A percentile compares a stretch with the other conserved stretches of the same genome.
phyloP scores from a whole-genome alignment of 495 filamentous ascomycete species.

The Jackrogersella minutella region DNA sequence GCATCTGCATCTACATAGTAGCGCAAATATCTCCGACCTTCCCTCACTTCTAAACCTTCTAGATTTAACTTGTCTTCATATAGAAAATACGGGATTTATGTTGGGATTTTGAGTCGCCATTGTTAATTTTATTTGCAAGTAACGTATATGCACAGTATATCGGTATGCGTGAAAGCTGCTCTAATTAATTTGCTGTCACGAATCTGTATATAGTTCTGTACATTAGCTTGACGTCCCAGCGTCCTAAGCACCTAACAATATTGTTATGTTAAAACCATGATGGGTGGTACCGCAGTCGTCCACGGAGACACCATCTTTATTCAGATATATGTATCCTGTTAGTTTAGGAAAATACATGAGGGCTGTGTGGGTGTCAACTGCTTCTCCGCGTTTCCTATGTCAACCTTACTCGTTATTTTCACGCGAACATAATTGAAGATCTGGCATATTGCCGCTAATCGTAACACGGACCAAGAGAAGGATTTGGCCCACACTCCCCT shows the following conservation, averaged over 20 bases:
- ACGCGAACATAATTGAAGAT: constrained; percentile 3
- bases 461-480: constrained; percentile 5
- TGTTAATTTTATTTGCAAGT: constrained; percentile 5
- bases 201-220: too few species aligned
- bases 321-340: constrained; percentile 9
- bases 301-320: constrained; percentile 11
- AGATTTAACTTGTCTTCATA: constrained; percentile 4
- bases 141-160: constrained; percentile 2
- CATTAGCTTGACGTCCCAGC: too few species aligned
- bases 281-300: neutral
- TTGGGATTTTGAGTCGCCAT: neutral
- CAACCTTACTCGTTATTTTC: constrained; percentile 4
- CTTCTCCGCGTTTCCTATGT: constrained; percentile 12
- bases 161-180: neutral
- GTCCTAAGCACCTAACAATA: constrained; percentile 2
- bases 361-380: neutral
- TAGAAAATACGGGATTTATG: neutral
- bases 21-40: constrained; percentile 1
- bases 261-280: neutral
- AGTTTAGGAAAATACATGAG: neutral
- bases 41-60: neutral
- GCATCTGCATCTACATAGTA: neutral
- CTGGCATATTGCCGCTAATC: constrained; percentile 19
- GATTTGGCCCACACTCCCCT: too few species aligned
- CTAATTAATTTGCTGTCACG: neutral